Conservation (phyloP, 306 rosid species). For the Trichosanthes cucumerina region DNA sequence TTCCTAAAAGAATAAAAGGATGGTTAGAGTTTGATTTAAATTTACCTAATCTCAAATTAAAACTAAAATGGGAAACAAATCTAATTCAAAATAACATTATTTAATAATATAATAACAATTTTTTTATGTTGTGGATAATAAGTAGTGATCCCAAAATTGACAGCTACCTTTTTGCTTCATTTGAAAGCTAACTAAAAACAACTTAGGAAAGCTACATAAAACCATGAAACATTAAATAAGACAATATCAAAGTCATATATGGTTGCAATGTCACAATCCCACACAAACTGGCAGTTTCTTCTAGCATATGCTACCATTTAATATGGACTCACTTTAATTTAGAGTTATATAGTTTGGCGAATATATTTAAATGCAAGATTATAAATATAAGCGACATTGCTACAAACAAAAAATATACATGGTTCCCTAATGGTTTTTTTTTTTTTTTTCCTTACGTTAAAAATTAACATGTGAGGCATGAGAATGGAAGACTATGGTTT, state of each 20-base stretch:
- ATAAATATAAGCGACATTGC: not conserved
- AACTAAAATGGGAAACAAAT: too few relatives aligned
- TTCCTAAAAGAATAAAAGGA: too few relatives aligned
- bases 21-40: too few relatives aligned
- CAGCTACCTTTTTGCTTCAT: not conserved
- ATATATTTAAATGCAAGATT: not conserved
- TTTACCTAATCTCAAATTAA: too few relatives aligned
- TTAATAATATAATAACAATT: too few relatives aligned
- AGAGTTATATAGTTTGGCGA: not conserved
- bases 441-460: not conserved
- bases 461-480: not conserved
- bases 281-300: not conserved
- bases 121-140: not conserved
- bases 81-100: too few relatives aligned
- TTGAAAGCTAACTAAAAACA: not conserved
- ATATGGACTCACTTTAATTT: not conserved
- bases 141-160: not conserved
- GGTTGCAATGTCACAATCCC: conserved; percentile 4
- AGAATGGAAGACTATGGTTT: not conserved
- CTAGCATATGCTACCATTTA: not conserved
- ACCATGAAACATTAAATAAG: not conserved
- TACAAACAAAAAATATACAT: not conserved
- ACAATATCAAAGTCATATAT: not conserved
- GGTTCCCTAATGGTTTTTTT: not conserved
- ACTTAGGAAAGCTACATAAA: not conserved